Conservation (phyloP, 2,329 filamentous ascomycete species). For the Diaporthe sp. region DNA sequence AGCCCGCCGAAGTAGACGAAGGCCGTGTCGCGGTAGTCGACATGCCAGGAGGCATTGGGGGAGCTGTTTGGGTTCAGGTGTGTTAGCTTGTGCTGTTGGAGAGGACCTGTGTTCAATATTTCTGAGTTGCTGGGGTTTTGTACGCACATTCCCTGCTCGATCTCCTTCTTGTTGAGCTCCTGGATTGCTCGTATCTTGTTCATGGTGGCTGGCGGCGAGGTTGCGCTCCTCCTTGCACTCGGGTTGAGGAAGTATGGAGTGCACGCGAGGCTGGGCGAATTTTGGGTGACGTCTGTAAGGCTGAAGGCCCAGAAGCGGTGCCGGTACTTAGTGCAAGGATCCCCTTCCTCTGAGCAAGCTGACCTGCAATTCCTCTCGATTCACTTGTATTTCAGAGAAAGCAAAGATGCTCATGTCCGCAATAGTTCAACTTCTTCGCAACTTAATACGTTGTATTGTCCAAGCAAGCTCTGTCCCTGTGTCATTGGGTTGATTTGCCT, state of each 20-base stretch:
- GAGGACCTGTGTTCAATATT: not conserved
- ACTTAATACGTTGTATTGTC: not conserved
- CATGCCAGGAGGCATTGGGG: constrained; percentile 93
- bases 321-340: constrained; percentile 23
- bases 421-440: not conserved
- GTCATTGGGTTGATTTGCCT: not conserved
- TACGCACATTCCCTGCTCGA: constrained; percentile 87
- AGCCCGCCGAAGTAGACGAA: constrained; percentile 97
- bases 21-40: constrained; percentile 95
- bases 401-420: not conserved
- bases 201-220: constrained; percentile 68
- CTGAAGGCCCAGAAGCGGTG: constrained; percentile 29
- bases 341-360: not conserved
- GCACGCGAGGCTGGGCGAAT: constrained; percentile 28
- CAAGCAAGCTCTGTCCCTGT: not conserved
- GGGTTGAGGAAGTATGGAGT: not conserved
- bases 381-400: not conserved
- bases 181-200: constrained; percentile 95
- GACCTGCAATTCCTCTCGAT: not conserved
- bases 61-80: constrained; percentile 62
- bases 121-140: not conserved
- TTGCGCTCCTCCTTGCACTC: not conserved
- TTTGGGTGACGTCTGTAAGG: constrained; percentile 37
- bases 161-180: constrained; percentile 92
- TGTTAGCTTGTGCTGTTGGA: not conserved